Conservation (phyloP, 768 basidiomycete genomes). For the Kwoniella sp. region DNA sequence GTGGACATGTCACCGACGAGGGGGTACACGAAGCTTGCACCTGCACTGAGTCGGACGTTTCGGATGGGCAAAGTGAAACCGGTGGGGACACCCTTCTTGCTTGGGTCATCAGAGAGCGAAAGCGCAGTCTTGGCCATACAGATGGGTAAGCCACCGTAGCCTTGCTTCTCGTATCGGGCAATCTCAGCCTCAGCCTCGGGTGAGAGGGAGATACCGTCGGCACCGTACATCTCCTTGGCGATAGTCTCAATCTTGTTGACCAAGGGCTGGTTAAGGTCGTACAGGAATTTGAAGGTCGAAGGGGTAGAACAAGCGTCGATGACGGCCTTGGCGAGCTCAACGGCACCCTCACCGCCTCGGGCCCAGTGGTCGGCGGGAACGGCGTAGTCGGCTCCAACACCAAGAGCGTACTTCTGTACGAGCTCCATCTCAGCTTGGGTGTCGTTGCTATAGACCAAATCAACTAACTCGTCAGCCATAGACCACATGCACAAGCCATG, state of each 20-base stretch:
- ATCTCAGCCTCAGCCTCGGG: slow-evolving; percentile 81
- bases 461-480: not conserved
- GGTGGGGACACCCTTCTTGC: slow-evolving; percentile 83
- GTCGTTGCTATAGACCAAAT: slow-evolving; percentile 66
- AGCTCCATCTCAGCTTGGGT: slow-evolving; percentile 85
- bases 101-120: slow-evolving; percentile 92
- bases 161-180: slow-evolving; percentile 88
- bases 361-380: slow-evolving; percentile 98
- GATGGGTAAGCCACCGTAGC: slow-evolving; percentile 63
- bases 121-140: slow-evolving; percentile 99
- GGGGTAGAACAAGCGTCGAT: slow-evolving; percentile 75
- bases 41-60: slow-evolving; percentile 81
- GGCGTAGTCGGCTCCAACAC: slow-evolving; percentile 89
- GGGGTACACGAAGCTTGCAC: slow-evolving; percentile 94
- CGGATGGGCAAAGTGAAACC: slow-evolving; percentile 93
- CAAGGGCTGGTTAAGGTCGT: slow-evolving; percentile 78
- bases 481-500: not conserved
- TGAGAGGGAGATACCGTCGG: slow-evolving; percentile 83
- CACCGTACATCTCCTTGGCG: slow-evolving; percentile 88
- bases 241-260: slow-evolving; percentile 86
- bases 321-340: slow-evolving; percentile 87
- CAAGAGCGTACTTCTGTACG: slow-evolving; percentile 74
- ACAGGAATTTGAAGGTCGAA: slow-evolving; percentile 87
- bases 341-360: slow-evolving; percentile 86
- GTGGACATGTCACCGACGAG: slow-evolving; percentile 86